phyloP scores from a whole-genome alignment of 441 rosid genomes.

The Erodium texanum region DNA sequence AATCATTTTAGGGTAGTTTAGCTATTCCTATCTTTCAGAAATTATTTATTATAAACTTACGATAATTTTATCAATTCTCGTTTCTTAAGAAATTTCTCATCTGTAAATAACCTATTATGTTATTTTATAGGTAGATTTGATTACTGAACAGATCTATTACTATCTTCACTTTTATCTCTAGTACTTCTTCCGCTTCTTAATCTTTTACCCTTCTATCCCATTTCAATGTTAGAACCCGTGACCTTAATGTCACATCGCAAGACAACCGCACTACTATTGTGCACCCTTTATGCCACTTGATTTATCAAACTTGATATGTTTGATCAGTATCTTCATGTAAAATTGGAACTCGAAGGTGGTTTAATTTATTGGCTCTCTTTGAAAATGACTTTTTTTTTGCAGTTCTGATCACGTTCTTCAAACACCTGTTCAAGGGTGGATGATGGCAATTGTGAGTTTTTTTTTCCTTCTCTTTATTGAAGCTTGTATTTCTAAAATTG shows the following conservation, averaged over 20 bases:
- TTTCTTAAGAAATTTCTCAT: not conserved
- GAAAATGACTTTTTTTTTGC: slow-evolving; percentile 16
- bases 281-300: not conserved
- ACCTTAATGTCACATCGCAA: not conserved
- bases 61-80: not conserved
- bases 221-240: not conserved
- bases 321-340: not conserved
- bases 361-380: not conserved
- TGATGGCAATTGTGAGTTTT: slow-evolving; percentile 85
- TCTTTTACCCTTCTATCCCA: not conserved
- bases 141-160: not conserved
- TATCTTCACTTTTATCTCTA: not conserved
- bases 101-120: not conserved
- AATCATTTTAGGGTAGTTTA: not conserved
- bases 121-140: not conserved
- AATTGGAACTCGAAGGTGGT: not conserved
- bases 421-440: slow-evolving; percentile 81
- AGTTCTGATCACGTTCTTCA: slow-evolving; percentile 91
- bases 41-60: not conserved
- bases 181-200: not conserved
- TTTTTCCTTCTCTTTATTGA: too few species aligned
- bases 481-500: slow-evolving; percentile 14
- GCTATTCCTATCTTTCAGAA: not conserved
- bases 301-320: not conserved
- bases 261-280: not conserved